A percentile compares a stretch with the other conserved stretches of the same genome.
Conservation (phyloP, 2,329 filamentous ascomycete genomes). For the Ophiosphaerella herpotricha region DNA sequence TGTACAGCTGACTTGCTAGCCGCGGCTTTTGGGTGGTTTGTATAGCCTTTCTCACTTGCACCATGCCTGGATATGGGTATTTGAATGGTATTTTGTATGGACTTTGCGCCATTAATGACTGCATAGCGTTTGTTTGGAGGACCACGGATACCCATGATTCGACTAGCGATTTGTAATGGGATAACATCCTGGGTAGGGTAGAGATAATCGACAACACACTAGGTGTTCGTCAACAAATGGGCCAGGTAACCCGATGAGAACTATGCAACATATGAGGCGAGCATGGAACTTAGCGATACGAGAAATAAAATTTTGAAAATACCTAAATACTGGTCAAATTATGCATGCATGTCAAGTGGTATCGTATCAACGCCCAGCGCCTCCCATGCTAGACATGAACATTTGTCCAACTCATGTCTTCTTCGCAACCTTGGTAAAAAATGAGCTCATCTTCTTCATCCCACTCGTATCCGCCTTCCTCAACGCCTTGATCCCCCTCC, state of each 20-base stretch:
- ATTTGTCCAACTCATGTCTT: constrained; percentile 9
- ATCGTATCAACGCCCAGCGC: too few species aligned
- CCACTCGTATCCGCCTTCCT: constrained; percentile 89
- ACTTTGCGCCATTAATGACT: constrained; percentile 10
- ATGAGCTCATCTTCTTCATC: constrained; percentile 96
- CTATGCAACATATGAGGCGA: not conserved
- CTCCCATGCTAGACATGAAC: not conserved
- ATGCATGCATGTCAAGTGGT: not conserved
- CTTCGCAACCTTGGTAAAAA: constrained; percentile 73
- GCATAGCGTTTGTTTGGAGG: constrained; percentile 19
- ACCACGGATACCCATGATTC: constrained; percentile 20
- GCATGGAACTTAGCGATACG: not conserved
- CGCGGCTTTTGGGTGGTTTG: not conserved
- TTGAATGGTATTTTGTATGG: constrained; percentile 1
- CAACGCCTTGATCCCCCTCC: constrained; percentile 75
- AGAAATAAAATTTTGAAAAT: too few species aligned
- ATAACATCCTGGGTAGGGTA: not conserved
- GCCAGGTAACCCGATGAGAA: not conserved
- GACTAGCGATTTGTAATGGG: constrained; percentile 7
- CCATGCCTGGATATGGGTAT: not conserved
- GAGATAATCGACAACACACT: not conserved
- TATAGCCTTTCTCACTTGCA: not conserved
- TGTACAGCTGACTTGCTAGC: not conserved
- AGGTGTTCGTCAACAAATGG: constrained; percentile 1
- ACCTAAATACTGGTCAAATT: not conserved